These are phyloP conservation scores for Tricholoma bakamatsutake DNA, from an alignment of 768 basidiomycete genomes.

Conservation along the genomic window DNA sequence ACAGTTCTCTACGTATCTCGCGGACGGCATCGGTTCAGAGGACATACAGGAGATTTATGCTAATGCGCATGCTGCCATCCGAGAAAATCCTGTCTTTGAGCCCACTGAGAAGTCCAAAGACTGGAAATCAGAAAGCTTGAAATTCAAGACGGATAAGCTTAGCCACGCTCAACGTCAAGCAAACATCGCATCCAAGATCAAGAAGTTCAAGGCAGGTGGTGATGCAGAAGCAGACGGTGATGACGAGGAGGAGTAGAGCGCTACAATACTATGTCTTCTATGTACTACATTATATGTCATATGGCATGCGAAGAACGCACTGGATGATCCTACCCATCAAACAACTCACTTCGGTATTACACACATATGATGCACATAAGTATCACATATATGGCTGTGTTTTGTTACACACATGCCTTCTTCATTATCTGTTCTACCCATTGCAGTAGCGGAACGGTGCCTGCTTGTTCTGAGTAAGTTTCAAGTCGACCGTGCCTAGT, in stretches of 20 bases:
- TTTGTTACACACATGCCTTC: slow-evolving; percentile 18
- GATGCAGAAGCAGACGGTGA: slow-evolving; percentile 50
- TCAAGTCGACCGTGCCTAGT: slow-evolving; percentile 34
- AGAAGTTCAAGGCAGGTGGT: slow-evolving; percentile 75
- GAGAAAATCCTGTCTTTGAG: slow-evolving; percentile 89
- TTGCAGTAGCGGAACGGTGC: slow-evolving; percentile 33
- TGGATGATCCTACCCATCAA: not conserved
- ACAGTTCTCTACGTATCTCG: slow-evolving; percentile 93
- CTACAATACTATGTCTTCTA: slow-evolving; percentile 5
- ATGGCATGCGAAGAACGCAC: not conserved
- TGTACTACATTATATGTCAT: not conserved
- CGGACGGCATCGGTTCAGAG: slow-evolving; percentile 91
- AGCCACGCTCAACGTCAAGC: slow-evolving; percentile 72
- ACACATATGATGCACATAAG: too few relatives aligned
- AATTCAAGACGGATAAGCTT: slow-evolving; percentile 64
- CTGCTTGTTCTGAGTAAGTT: slow-evolving; percentile 31
- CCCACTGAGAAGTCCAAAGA: slow-evolving; percentile 84
- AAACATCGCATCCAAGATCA: slow-evolving; percentile 83
- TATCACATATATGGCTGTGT: not conserved
- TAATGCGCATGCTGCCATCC: slow-evolving; percentile 91
- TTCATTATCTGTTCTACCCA: slow-evolving; percentile 54
- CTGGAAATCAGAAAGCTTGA: slow-evolving; percentile 84
- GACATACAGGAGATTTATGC: slow-evolving; percentile 96
- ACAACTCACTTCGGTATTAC: too few relatives aligned
- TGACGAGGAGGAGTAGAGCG: slow-evolving; percentile 59